Evolutionary conservation across 1,139 yeast genomes (phyloP).

Genomic region (Lodderomyces pseudojiufengensis): DNA sequence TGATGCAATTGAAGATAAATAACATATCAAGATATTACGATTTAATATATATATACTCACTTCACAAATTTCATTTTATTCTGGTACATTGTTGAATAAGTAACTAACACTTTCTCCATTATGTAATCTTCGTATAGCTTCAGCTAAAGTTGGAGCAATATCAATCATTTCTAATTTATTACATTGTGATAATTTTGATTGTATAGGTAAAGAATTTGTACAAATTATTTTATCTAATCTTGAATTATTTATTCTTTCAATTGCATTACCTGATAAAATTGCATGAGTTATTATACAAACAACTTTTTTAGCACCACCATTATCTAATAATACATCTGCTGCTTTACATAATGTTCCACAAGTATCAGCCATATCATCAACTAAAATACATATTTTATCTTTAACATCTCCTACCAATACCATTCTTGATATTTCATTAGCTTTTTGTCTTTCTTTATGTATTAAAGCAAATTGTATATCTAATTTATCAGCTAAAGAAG

Average conservation of each 20-base stretch:
- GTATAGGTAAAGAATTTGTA: conserved; percentile 92
- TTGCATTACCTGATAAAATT: conserved; percentile 83
- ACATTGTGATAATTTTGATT: conserved; percentile 66
- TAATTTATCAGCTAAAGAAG: conserved; percentile 87
- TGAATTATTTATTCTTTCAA: conserved; percentile 75
- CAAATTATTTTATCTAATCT: conserved; percentile 79
- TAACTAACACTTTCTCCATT: conserved; percentile 96
- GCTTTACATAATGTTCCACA: conserved; percentile 97
- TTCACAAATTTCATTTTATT: too few relatives aligned
- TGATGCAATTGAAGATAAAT: conserved; percentile 36
- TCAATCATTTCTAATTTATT: conserved; percentile 80
- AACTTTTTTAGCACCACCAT: conserved; percentile 76
- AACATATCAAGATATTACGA: not conserved
- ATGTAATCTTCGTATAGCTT: conserved; percentile 91
- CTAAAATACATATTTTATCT: conserved; percentile 81
- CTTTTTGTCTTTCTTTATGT: conserved; percentile 93
- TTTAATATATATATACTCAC: conserved; percentile 1
- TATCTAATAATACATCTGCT: conserved; percentile 79
- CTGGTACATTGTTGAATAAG: conserved; percentile 67
- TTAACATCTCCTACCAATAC: conserved; percentile 95
- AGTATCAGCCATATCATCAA: conserved; percentile 98
- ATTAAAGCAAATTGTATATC: conserved; percentile 93
- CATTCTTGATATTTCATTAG: conserved; percentile 93
- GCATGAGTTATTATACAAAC: conserved; percentile 98
- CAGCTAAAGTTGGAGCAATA: conserved; percentile 89